Base-by-base conservation (phyloP, 139 green algal genomes). In the Chlamydomonas asymmetrica region DNA sequence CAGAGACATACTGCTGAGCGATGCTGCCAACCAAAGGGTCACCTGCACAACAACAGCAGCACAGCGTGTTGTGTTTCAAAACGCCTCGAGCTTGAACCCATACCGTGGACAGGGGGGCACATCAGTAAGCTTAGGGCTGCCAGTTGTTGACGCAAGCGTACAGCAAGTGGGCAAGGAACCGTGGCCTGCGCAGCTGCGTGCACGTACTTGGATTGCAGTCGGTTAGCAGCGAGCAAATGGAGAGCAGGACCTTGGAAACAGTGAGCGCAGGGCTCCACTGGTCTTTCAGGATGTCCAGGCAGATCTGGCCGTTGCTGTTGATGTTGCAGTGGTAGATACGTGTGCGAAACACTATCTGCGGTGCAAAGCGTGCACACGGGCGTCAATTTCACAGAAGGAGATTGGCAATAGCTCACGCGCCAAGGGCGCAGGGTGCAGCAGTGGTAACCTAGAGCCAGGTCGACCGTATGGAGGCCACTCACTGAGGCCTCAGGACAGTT, bases 301-400 rank as follows among this genome's bases (percentile, higher is more conserved):
- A 97, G 66, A 98, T 97, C 40, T 91, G 71, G 22, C 94, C 94
- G 50, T 84, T 88, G 73, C 72, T 91, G 81, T 94, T 97, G 45
- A 98, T 91, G 88, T 98, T 98, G 82, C 94, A 98, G 84, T 98
- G 94, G 81, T 98, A 98, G 76, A 98, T 97, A 45, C 93, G 88
- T 3, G 94, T 98, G 34, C 86, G 80, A 82, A 97, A 98, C 1
- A 85, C 85, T 38, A 97, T 74, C 73, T 80, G 74, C 57, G 59
- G 10, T 22, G n/a, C n/a, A n/a, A n/a, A n/a, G n/a, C n/a, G n/a
- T n/a, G n/a, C n/a, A n/a, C n/a, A n/a, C n/a, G n/a, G n/a, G n/a
- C n/a, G n/a, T n/a, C n/a, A n/a, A n/a, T n/a, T n/a, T n/a, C n/a
- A n/a, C n/a, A n/a, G n/a, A n/a, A n/a, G n/a, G n/a, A n/a, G n/a